Conservation (phyloP, 2,329 filamentous ascomycete species). For the Rutstroemia sp. region DNA sequence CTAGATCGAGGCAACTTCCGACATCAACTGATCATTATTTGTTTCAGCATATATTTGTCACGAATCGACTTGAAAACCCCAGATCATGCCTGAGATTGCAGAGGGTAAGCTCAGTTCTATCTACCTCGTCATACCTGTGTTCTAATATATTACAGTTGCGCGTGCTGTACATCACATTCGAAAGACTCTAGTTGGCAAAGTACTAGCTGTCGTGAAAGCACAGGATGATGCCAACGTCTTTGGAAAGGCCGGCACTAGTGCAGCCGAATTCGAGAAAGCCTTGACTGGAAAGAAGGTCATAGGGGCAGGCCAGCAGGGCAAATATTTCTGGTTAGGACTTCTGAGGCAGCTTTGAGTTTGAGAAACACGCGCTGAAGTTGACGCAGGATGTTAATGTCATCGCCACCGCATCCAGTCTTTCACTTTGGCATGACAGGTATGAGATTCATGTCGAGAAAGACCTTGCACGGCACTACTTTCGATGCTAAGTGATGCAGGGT, state of each 20-base stretch:
- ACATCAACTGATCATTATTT: too few species aligned
- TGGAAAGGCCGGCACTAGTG: conserved; percentile 81
- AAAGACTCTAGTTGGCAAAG: conserved; percentile 77
- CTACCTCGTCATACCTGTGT: neutral
- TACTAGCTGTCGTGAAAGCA: conserved; percentile 60
- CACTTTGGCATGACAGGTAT: conserved; percentile 69
- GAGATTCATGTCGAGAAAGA: neutral
- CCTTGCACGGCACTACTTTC: neutral
- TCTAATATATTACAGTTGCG: conserved; percentile 47
- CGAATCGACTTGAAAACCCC: neutral
- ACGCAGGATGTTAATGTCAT: conserved; percentile 58
- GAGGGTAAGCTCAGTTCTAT: conserved; percentile 38
- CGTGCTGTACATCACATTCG: conserved; percentile 81
- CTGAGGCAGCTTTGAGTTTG: neutral
- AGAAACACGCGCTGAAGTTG: neutral
- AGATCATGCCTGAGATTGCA: conserved; percentile 53
- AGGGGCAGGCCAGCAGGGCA: conserved; percentile 76
- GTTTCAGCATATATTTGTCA: too few species aligned
- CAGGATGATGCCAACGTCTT: conserved; percentile 80
- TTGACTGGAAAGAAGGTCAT: conserved; percentile 66
- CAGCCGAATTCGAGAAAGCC: conserved; percentile 63
- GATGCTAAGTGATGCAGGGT: conserved; percentile 39
- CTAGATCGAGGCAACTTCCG: too few species aligned
- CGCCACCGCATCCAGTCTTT: conserved; percentile 79
- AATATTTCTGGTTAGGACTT: conserved; percentile 74